Evolutionary conservation across 2,329 filamentous ascomycete genomes (phyloP).

Genomic region (Pseudopithomyces chartarum): DNA sequence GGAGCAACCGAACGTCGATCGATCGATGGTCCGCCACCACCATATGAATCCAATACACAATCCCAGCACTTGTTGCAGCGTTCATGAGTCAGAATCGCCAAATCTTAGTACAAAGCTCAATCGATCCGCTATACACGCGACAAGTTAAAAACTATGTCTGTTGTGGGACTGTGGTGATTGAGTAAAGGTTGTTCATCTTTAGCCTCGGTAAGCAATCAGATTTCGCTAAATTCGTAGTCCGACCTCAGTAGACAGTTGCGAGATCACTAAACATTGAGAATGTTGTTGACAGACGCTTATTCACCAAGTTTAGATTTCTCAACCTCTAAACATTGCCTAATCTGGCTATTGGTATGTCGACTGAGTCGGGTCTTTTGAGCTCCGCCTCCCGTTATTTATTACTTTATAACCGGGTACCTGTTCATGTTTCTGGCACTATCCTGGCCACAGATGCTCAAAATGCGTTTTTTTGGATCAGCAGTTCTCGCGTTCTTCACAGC

Average conservation of each 20-base stretch:
- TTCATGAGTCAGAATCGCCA: neutral
- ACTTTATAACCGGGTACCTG: too few species aligned
- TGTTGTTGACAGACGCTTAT: neutral
- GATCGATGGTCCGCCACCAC: neutral
- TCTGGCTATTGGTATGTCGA: neutral
- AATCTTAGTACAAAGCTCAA: too few species aligned
- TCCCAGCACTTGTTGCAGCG: neutral
- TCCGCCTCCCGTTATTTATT: too few species aligned
- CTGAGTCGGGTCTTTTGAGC: neutral
- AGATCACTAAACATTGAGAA: neutral
- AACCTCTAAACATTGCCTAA: neutral
- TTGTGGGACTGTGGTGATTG: too few species aligned
- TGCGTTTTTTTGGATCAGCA: neutral
- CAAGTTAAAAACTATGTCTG: too few species aligned
- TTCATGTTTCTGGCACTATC: too few species aligned
- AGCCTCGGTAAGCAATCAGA: too few species aligned
- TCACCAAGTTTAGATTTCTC: neutral
- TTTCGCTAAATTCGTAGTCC: too few species aligned
- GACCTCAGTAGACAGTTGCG: neutral
- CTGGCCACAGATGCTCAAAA: neutral
- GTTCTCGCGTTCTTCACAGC: neutral
- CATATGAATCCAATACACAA: neutral
- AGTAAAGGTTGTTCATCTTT: too few species aligned
- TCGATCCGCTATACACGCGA: too few species aligned
- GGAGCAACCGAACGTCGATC: neutral